Base-by-base conservation (phyloP, 176 grass and related monocot species). In the Avena atlantica region DNA sequence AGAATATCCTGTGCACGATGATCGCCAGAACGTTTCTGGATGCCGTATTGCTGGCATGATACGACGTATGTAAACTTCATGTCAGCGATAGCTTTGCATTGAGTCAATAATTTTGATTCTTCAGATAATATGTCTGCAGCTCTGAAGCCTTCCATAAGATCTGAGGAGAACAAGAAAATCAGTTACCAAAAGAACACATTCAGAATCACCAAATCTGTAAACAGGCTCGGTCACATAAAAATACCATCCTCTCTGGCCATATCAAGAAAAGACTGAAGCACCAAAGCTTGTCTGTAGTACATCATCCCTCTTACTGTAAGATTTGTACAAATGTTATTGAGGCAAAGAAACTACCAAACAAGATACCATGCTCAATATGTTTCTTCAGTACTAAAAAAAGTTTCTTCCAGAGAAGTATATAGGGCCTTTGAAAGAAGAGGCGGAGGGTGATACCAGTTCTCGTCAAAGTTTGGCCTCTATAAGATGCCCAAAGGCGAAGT, bases 1-100 rank as follows among this genome's bases (percentile, higher is more conserved):
- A 98, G 87, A 81, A 98, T 98, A 94, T 98, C 93, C 42, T 95
- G 92, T 45, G 96, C 96, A 69, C 11, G 90, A 45, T 11, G 12
- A 89, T 98, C 92, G 48, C 90, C 82, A 75, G 90, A 86, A 34
- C 96, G 93, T 84, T 98, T 98, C 81, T 98, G 96, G 58, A 98
- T 95, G 86, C 96, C 96, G n/a, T 98, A 98, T 88, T 94, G 88
- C 61, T 98, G 96, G 84, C 96, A 98, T 47, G 96, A 98, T 44
- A 98, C 93, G 78, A 98, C 93, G 76, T 95, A 98, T 75, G 96
- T 94, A 85, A 98, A 98, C 87, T 98, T 98, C 93, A 98, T 92
- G 84, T 98, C 96, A 81, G 96, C 96, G 66, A 95, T 91, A 88
- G 93, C 96, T 87, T 98, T 94, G 79, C 93, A 98, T 86, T 95